These are phyloP conservation scores for Fraxinus pennsylvanica DNA, from an alignment of 257 asterid species.

Conservation along the genomic window DNA sequence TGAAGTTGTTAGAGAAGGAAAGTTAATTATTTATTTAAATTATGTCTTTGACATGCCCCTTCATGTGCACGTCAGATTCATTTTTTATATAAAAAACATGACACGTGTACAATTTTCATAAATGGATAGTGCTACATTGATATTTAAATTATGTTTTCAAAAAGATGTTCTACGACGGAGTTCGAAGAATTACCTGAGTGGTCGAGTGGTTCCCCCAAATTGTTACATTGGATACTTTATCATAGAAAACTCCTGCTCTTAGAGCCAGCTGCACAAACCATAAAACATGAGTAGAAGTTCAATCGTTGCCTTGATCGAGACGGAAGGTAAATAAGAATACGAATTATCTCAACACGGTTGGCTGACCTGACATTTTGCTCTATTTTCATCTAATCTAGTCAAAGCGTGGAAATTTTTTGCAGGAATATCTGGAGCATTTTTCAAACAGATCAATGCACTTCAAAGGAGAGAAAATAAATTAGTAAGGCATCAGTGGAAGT, in stretches of 20 bases:
- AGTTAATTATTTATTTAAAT: background rate
- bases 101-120: background rate
- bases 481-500: slow-evolving; percentile 26
- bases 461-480: slow-evolving; percentile 37
- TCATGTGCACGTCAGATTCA: background rate
- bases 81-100: no score
- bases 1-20: background rate
- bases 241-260: slow-evolving; percentile 96
- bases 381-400: slow-evolving; percentile 93
- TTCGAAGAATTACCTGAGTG: slow-evolving; percentile 66
- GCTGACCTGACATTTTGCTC: slow-evolving; percentile 96
- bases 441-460: slow-evolving; percentile 96
- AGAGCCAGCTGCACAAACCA: slow-evolving; percentile 69
- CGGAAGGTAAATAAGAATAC: background rate
- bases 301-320: background rate
- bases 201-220: slow-evolving; percentile 99
- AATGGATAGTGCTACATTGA: background rate
- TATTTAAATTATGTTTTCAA: background rate
- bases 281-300: background rate
- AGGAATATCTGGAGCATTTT: slow-evolving; percentile 94
- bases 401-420: slow-evolving; percentile 93
- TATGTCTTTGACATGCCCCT: background rate
- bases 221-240: slow-evolving; percentile 84
- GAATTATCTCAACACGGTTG: background rate
- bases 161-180: no score